Percentiles rank a stretch among this genome's conserved stretches.
These are phyloP conservation scores for Thozetella sp. DNA, from an alignment of 495 filamentous ascomycete species.

Conservation along the genomic window DNA sequence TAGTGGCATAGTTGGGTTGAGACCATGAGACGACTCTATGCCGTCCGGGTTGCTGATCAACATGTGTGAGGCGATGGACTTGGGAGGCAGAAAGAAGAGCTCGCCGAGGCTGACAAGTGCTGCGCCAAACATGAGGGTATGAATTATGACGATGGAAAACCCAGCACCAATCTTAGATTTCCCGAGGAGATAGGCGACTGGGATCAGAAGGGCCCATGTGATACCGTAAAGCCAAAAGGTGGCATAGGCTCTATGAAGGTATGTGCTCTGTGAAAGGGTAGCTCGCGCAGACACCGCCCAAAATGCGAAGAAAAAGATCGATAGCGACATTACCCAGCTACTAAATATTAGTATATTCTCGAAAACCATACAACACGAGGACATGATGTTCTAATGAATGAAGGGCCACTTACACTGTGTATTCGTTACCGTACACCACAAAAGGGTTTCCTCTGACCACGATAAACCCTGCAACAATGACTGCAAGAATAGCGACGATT, in stretches of 20 bases:
- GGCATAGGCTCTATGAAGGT: constrained; percentile 73
- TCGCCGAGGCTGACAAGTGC: constrained; percentile 70
- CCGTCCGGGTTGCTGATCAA: constrained; percentile 36
- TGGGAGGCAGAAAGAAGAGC: constrained; percentile 71
- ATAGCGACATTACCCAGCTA: constrained; percentile 74
- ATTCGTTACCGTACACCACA: constrained; percentile 79
- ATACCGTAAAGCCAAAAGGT: constrained; percentile 75
- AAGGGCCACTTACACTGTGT: constrained; percentile 57
- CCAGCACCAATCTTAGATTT: constrained; percentile 66
- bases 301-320: constrained; percentile 68
- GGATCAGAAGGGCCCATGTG: constrained; percentile 67
- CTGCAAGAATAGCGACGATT: constrained; percentile 61
- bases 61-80: constrained; percentile 55
- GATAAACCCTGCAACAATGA: constrained; percentile 69
- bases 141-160: constrained; percentile 78
- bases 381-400: not conserved
- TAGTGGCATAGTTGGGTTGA: not conserved
- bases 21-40: constrained; percentile 14
- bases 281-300: constrained; percentile 80
- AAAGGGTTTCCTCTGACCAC: constrained; percentile 75
- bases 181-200: constrained; percentile 67
- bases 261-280: constrained; percentile 75
- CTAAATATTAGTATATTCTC: constrained; percentile 5
- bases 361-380: not conserved
- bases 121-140: constrained; percentile 68